These are phyloP conservation scores for Aspergillus biplanus DNA, from an alignment of 495 filamentous ascomycete genomes.

Conservation along the genomic window DNA sequence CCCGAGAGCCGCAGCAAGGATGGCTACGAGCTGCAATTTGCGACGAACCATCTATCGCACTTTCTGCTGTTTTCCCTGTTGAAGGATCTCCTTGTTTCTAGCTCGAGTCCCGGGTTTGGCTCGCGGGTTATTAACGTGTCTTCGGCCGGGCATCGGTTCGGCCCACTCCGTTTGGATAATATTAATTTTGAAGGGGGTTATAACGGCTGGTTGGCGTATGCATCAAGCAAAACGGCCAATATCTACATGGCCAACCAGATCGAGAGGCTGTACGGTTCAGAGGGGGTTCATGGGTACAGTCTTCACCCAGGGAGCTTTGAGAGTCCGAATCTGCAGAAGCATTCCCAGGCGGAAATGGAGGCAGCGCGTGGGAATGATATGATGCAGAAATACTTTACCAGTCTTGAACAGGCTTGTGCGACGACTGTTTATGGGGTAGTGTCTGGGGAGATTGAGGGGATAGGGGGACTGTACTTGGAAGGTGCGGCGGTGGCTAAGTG, in stretches of 20 bases:
- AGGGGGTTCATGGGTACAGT: conserved; percentile 42
- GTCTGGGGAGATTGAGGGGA: conserved; percentile 39
- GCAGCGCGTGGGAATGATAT: conserved; percentile 18
- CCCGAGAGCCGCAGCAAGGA: conserved; percentile 16
- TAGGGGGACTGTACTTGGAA: conserved; percentile 43
- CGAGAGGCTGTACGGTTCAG: conserved; percentile 39
- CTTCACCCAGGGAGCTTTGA: conserved; percentile 46
- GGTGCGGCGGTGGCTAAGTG: conserved; percentile 2
- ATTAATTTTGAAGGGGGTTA: conserved; percentile 42
- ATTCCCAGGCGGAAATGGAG: conserved; percentile 24
- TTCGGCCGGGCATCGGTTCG: conserved; percentile 41
- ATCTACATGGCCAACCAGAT: conserved; percentile 50
- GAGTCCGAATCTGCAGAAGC: conserved; percentile 28
- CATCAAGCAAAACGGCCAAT: conserved; percentile 43
- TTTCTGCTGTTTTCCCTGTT: conserved; percentile 55
- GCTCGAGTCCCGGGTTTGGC: conserved; percentile 37
- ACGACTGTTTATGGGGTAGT: conserved; percentile 47
- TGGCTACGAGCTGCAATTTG: conserved; percentile 38
- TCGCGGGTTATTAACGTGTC: conserved; percentile 49
- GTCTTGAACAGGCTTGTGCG: conserved; percentile 41
- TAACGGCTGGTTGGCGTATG: conserved; percentile 39
- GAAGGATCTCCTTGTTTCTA: conserved; percentile 28
- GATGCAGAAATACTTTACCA: conserved; percentile 34
- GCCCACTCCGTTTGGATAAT: conserved; percentile 31
- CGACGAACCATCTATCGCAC: conserved; percentile 55